Conservation (phyloP, 129 eudicot species). For the Artemisia argyi region DNA sequence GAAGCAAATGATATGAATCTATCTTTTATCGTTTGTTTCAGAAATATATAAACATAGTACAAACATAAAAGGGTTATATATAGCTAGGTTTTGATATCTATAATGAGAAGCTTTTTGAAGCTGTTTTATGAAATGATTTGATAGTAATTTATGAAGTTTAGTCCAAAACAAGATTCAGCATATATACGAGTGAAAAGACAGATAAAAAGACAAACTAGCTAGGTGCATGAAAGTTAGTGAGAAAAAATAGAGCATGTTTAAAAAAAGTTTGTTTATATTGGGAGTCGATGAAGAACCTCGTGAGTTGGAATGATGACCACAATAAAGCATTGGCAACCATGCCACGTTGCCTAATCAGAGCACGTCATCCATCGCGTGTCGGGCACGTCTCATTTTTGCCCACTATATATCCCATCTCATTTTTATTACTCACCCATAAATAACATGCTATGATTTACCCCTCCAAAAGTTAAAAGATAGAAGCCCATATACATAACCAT, state of each 20-base stretch:
- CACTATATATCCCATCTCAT: constrained; percentile 3
- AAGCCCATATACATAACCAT: no score
- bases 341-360: constrained; percentile 40
- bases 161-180: no score
- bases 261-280: constrained; percentile 3
- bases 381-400: constrained; percentile 32
- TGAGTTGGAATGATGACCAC: constrained; percentile 26
- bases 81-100: no score
- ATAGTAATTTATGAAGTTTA: no score
- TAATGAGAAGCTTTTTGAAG: no score
- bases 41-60: neutral
- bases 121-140: no score
- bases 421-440: constrained; percentile 4
- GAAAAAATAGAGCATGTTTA: neutral
- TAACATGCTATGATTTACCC: neutral
- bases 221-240: neutral
- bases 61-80: neutral
- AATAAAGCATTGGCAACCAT: constrained; percentile 13
- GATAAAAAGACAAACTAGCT: neutral
- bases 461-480: neutral
- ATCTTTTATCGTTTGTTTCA: neutral
- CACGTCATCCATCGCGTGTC: constrained; percentile 31
- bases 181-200: neutral
- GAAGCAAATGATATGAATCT: neutral
- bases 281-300: constrained; percentile 26